These are phyloP conservation scores for Phytopythium mirpurense DNA, from an alignment of 352 stramenopile species.

Conservation along the genomic window DNA sequence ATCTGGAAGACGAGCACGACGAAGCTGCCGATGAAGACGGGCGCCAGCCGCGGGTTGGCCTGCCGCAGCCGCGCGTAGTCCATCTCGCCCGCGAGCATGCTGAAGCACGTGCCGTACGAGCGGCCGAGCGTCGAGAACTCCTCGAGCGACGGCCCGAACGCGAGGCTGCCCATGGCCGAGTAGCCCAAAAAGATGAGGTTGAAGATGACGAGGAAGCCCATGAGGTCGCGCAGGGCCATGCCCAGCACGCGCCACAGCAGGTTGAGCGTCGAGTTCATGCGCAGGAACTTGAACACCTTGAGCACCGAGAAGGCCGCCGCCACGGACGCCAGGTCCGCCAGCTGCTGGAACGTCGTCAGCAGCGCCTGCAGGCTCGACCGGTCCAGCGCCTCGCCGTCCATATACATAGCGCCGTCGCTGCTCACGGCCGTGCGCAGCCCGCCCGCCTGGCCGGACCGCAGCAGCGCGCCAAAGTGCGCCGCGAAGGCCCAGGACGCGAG, in stretches of 20 bases:
- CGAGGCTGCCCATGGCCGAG: slow-evolving; percentile 79
- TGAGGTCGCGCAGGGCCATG: slow-evolving; percentile 80
- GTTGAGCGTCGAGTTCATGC: slow-evolving; percentile 88
- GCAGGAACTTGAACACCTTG: slow-evolving; percentile 88
- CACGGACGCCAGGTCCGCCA: slow-evolving; percentile 72
- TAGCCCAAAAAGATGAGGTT: slow-evolving; percentile 86
- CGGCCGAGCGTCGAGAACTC: slow-evolving; percentile 82
- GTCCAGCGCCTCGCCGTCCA: slow-evolving; percentile 44
- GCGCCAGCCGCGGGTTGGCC: slow-evolving; percentile 73
- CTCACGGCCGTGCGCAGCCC: no score
- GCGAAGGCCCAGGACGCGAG: slow-evolving; percentile 48
- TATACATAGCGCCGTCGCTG: no score
- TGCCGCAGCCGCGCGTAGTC: slow-evolving; percentile 72
- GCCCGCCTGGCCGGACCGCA: slow-evolving; percentile 13
- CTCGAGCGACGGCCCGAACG: slow-evolving; percentile 77
- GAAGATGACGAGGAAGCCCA: slow-evolving; percentile 88
- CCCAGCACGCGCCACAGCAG: slow-evolving; percentile 80
- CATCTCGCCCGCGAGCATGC: slow-evolving; percentile 84
- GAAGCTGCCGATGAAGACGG: slow-evolving; percentile 82
- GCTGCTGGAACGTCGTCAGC: slow-evolving; percentile 59
- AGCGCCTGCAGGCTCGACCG: slow-evolving; percentile 61
- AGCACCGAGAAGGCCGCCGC: slow-evolving; percentile 75
- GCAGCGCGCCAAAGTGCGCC: slow-evolving; percentile 32
- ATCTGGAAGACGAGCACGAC: slow-evolving; percentile 86
- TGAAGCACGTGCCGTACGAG: slow-evolving; percentile 82